Conservation (phyloP, 371 early-diverging fungal species). For the Mortierella sp. region DNA sequence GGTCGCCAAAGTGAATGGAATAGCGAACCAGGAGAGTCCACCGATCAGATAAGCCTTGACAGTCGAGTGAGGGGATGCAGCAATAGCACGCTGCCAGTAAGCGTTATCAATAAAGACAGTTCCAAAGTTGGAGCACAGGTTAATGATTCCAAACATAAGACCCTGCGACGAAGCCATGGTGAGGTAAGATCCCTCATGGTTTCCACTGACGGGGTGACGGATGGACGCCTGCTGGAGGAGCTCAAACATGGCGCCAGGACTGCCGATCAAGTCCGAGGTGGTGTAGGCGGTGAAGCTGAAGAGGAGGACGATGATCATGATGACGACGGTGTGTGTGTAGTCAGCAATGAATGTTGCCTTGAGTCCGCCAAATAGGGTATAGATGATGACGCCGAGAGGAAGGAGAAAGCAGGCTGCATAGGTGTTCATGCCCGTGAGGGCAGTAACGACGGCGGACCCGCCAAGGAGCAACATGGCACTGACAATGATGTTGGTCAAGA, state of each 20-base stretch:
- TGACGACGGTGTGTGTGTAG: slow-evolving; percentile 77
- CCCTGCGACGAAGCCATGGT: slow-evolving; percentile 78
- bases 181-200: slow-evolving; percentile 72
- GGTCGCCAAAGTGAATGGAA: slow-evolving; percentile 79
- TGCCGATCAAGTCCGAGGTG: slow-evolving; percentile 71
- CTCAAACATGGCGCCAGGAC: slow-evolving; percentile 76
- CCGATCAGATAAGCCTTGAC: slow-evolving; percentile 79
- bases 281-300: slow-evolving; percentile 77
- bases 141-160: slow-evolving; percentile 78
- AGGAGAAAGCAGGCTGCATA: slow-evolving; percentile 77
- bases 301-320: slow-evolving; percentile 74
- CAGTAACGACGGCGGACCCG: slow-evolving; percentile 75
- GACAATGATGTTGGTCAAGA: slow-evolving; percentile 74
- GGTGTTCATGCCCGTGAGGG: slow-evolving; percentile 77
- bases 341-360: slow-evolving; percentile 83
- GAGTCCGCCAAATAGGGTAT: slow-evolving; percentile 77
- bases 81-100: slow-evolving; percentile 82
- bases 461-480: slow-evolving; percentile 80
- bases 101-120: slow-evolving; percentile 82
- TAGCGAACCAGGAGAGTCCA: slow-evolving; percentile 80
- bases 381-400: slow-evolving; percentile 76
- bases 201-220: slow-evolving; percentile 67
- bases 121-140: slow-evolving; percentile 81
- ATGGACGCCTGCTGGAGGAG: slow-evolving; percentile 64
- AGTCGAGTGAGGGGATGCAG: slow-evolving; percentile 74